Base-by-base conservation (phyloP, 106 monocot species). In the Agapanthus africanus region DNA sequence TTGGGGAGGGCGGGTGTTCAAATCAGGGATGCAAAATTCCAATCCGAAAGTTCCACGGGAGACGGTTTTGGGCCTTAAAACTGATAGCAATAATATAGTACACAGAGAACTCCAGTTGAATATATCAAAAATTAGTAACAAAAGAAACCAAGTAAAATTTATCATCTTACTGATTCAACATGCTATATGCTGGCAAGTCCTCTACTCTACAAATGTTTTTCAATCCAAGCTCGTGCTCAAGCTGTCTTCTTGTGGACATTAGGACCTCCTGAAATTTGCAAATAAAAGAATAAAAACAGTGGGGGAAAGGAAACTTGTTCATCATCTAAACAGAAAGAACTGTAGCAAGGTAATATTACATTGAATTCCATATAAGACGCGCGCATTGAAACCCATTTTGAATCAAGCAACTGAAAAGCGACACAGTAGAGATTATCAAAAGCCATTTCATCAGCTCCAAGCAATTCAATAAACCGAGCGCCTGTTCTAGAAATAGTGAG, bases 331-430 rank as follows among this genome's bases (percentile, higher is more conserved):
- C 35, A 7, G 25, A 37, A 38, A 67, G 4, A 60, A 60, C 60
- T 34, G 18, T 19, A 57, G 7, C 15, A 27, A 10, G 28, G 22
- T 32, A 63, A 13, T 34, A 14, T 66, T 83, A 86, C 93, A 74
- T 93, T 93, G 61, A 93, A 93, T 40, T 93, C 93, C 93, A 93
- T 93, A 62, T 93, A 93, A n/a, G 88, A 86, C 21, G 93, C 93
- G 72, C 67, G 71, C 67, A 79, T 88, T 39, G 88, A 88, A 66
- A 93, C 83, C 93, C 93, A 93, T 50, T 82, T 81, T 16, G 86
- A 83, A 72, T 93, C 93, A 63, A 93, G 60, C 66, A 89, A 25
- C 52, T 35, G 70, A 60, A 93, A 88, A 19, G 93, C 88, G 10
- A 93, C 73, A 26, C 93, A 93, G 42, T 86, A 93, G 8, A 93